Evolutionary conservation across 768 basidiomycete species (phyloP).

Genomic region (Podaxis carcinomalis): DNA sequence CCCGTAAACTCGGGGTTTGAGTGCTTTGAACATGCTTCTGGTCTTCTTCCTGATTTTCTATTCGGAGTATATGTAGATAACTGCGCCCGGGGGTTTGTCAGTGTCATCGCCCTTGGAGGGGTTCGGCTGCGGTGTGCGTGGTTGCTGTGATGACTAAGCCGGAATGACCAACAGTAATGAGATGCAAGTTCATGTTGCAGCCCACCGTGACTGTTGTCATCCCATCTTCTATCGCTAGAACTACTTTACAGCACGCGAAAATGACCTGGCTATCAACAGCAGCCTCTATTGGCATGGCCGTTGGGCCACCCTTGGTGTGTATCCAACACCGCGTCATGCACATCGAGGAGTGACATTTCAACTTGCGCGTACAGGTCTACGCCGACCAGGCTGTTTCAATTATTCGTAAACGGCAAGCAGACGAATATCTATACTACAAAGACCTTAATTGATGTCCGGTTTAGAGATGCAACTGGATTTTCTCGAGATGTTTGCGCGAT

Average conservation of each 20-base stretch:
- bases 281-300: constrained; percentile 78
- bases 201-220: neutral
- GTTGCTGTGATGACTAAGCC: constrained; percentile 3
- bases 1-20: too few relatives aligned
- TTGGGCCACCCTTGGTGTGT: constrained; percentile 68
- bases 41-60: too few relatives aligned
- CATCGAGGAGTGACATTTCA: constrained; percentile 1
- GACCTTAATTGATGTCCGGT: constrained; percentile 4
- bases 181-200: neutral
- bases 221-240: neutral
- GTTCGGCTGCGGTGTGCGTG: too few relatives aligned
- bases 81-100: too few relatives aligned
- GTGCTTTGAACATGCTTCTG: too few relatives aligned
- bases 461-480: constrained; percentile 80
- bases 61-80: too few relatives aligned
- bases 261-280: constrained; percentile 63
- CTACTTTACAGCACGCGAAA: constrained; percentile 5
- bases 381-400: constrained; percentile 83
- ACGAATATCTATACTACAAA: constrained; percentile 28
- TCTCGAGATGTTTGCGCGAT: constrained; percentile 86
- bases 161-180: neutral
- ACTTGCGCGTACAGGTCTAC: constrained; percentile 53
- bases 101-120: too few relatives aligned
- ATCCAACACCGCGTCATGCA: neutral
- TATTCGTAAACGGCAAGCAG: constrained; percentile 51